These are phyloP conservation scores for Candolleomyces efflorescens DNA, from an alignment of 768 basidiomycete species.

Conservation along the genomic window DNA sequence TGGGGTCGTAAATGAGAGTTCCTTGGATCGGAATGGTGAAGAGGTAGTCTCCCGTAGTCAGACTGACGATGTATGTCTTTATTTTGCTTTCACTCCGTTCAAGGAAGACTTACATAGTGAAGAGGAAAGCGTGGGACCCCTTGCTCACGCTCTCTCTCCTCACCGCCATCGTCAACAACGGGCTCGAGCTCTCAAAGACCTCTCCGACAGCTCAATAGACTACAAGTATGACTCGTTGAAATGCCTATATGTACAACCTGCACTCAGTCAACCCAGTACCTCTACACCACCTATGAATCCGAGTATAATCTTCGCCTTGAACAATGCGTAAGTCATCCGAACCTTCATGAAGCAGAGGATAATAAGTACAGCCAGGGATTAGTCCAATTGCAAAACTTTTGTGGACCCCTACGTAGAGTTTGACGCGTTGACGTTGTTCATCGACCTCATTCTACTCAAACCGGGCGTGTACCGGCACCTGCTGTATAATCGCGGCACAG, in stretches of 20 bases:
- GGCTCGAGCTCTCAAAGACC: no score
- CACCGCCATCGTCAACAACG: no score
- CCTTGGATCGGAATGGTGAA: no score
- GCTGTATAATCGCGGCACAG: slow-evolving; percentile 72
- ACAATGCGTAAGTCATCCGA: slow-evolving; percentile 62
- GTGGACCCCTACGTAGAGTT: slow-evolving; percentile 89
- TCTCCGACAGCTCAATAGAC: background rate
- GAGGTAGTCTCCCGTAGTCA: no score
- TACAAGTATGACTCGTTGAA: background rate
- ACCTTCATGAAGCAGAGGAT: background rate
- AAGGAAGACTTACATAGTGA: no score
- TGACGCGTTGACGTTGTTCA: slow-evolving; percentile 63
- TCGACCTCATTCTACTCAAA: slow-evolving; percentile 82
- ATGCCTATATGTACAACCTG: slow-evolving; percentile 87
- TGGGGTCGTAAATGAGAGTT: no score
- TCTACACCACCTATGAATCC: slow-evolving; percentile 82
- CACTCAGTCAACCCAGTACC: slow-evolving; percentile 54
- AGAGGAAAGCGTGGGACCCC: no score
- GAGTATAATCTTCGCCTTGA: slow-evolving; percentile 76
- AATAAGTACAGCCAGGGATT: background rate
- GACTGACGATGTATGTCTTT: no score
- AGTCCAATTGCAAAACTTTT: slow-evolving; percentile 62
- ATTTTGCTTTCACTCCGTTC: no score
- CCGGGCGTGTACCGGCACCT: slow-evolving; percentile 78
- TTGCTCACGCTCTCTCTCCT: no score